A percentile compares a stretch with the other conserved stretches of the same genome.
Conservation (phyloP, 305 asterid species). For the Salvia sclarea region DNA sequence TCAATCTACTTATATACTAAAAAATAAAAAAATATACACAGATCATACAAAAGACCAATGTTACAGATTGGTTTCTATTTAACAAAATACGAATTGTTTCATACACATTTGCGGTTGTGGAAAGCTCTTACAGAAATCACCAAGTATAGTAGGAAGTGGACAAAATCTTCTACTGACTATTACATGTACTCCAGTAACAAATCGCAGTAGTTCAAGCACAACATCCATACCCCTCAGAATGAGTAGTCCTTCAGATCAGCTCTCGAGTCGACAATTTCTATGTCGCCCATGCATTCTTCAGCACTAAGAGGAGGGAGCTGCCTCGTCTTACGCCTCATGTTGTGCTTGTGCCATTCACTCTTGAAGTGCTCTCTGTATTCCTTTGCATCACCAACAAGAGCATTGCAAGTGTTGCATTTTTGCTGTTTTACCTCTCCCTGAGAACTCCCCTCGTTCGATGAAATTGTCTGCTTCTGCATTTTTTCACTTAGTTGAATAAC, state of each 20-base stretch:
- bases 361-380: conserved; percentile 76
- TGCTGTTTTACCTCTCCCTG: conserved; percentile 62
- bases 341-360: conserved; percentile 87
- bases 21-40: too few species aligned
- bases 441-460: conserved; percentile 43
- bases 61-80: too few species aligned
- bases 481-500: conserved; percentile 43
- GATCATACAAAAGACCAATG: too few species aligned
- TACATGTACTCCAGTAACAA: neutral
- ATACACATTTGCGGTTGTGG: too few species aligned
- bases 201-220: neutral
- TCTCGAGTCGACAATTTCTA: conserved; percentile 55
- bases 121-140: neutral
- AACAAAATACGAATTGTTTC: too few species aligned
- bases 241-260: conserved; percentile 73
- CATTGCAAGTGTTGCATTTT: conserved; percentile 77
- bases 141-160: neutral
- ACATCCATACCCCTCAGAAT: conserved; percentile 38
- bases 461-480: conserved; percentile 56
- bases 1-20: too few species aligned
- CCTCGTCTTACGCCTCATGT: conserved; percentile 42
- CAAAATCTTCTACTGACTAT: neutral
- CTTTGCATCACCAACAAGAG: conserved; percentile 61
- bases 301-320: conserved; percentile 43
- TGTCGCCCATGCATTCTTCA: conserved; percentile 67